Conservation (phyloP, 1,284 basidiomycete genomes). For the Mycosarcoma maydis region DNA sequence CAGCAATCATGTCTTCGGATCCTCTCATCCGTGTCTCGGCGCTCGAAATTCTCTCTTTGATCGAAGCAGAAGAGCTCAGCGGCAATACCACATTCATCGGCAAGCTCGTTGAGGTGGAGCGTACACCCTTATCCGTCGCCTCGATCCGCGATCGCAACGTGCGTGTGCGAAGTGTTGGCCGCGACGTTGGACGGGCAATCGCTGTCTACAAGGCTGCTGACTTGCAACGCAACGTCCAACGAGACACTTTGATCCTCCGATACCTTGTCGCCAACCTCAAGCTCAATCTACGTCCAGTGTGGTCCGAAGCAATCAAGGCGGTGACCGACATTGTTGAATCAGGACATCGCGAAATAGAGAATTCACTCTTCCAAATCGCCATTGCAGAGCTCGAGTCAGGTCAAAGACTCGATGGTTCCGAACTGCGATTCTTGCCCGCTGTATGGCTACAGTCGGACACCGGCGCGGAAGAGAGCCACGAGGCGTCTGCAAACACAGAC, state of each 20-base stretch:
- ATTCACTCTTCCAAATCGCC: conserved; percentile 24
- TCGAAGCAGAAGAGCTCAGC: conserved; percentile 16
- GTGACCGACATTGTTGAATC: conserved; percentile 51
- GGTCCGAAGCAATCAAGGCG: conserved; percentile 57
- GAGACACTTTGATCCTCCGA: conserved; percentile 37
- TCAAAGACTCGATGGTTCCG: conserved; percentile 17
- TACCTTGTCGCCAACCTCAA: conserved; percentile 62
- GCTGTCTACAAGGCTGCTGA: conserved; percentile 31
- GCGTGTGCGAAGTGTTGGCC: conserved; percentile 54
- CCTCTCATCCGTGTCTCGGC: conserved; percentile 48
- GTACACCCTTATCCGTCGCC: conserved; percentile 47
- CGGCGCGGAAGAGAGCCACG: background rate
- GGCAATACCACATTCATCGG: conserved; percentile 16
- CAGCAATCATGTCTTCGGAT: conserved; percentile 49
- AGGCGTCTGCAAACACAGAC: conserved; percentile 12
- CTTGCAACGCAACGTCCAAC: conserved; percentile 9
- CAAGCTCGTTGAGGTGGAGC: conserved; percentile 56
- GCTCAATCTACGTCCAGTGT: conserved; percentile 64
- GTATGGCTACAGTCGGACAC: conserved; percentile 9
- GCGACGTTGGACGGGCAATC: conserved; percentile 46
- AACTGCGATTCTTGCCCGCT: conserved; percentile 23
- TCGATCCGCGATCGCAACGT: conserved; percentile 62
- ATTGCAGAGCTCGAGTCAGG: conserved; percentile 39
- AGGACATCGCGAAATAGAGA: conserved; percentile 14
- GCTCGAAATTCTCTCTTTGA: conserved; percentile 45